Evolutionary conservation across 2,329 filamentous ascomycete species (phyloP).

Genomic region (Epichloe hybrida): DNA sequence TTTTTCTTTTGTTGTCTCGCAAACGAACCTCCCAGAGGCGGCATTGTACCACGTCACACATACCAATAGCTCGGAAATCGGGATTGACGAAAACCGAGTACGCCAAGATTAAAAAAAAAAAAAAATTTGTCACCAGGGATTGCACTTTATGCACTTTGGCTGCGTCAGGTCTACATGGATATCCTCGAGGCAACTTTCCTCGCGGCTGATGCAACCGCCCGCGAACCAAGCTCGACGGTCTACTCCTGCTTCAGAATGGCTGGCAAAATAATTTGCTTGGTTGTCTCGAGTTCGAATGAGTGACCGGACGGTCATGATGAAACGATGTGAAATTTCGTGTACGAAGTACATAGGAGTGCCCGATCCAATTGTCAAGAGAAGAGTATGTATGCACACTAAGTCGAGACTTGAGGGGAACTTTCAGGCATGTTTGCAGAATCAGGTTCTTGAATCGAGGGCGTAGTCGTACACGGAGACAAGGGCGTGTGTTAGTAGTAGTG

Average conservation of each 20-base stretch:
- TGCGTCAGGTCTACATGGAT: not conserved
- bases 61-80: not conserved
- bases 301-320: not conserved
- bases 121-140: not conserved
- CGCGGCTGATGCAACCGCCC: not conserved
- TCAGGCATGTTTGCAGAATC: not conserved
- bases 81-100: not conserved
- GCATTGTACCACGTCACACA: constrained; percentile 4
- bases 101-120: not conserved
- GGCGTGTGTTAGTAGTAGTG: constrained; percentile 2
- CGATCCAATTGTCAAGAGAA: not conserved
- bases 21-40: constrained; percentile 3
- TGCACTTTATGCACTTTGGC: not conserved
- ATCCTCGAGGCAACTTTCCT: not conserved
- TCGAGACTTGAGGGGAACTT: not conserved
- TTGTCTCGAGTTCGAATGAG: not conserved
- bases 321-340: not conserved
- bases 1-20: constrained; percentile 1
- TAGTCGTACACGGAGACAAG: not conserved
- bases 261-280: not conserved
- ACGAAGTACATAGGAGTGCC: not conserved
- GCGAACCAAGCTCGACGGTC: not conserved
- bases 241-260: not conserved
- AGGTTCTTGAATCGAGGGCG: not conserved
- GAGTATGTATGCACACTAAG: not conserved